Percentiles rank a stretch among this genome's conserved stretches.
These are phyloP conservation scores for Cryptococcus hybrid DNA, from an alignment of 1,284 basidiomycete species.

Conservation along the genomic window DNA sequence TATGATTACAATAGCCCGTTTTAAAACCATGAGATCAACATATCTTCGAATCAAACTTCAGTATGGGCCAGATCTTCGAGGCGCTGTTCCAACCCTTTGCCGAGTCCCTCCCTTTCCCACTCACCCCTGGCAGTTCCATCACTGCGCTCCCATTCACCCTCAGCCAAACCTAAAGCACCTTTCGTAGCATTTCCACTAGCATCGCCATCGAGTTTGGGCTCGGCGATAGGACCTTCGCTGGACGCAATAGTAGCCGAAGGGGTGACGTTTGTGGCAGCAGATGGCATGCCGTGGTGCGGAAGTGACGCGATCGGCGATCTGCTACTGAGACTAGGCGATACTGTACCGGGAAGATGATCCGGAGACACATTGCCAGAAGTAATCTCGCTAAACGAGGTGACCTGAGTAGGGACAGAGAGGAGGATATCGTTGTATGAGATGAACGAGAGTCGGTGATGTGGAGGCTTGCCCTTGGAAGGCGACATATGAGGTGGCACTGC, in stretches of 20 bases:
- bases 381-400: conserved; percentile 67
- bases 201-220: neutral
- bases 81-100: conserved; percentile 73
- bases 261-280: neutral
- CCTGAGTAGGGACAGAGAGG: conserved; percentile 67
- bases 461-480: conserved; percentile 21
- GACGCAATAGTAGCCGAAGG: neutral
- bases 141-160: conserved; percentile 3
- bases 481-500: conserved; percentile 59
- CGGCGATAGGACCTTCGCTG: neutral
- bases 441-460: conserved; percentile 66
- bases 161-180: neutral
- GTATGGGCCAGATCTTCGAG: conserved; percentile 55
- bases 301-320: conserved; percentile 52
- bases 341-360: conserved; percentile 47
- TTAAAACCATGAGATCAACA: neutral
- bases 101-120: conserved; percentile 75
- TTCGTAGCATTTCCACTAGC: neutral
- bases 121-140: conserved; percentile 8
- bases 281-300: neutral
- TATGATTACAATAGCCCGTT: neutral
- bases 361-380: conserved; percentile 55
- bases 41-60: neutral
- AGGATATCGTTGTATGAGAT: conserved; percentile 81
- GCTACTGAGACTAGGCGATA: conserved; percentile 35